Evolutionary conservation across 495 filamentous ascomycete genomes (phyloP), one percentile per base, ranked within the genome.

Genomic region (Talaromyces nanjingensis): DNA sequence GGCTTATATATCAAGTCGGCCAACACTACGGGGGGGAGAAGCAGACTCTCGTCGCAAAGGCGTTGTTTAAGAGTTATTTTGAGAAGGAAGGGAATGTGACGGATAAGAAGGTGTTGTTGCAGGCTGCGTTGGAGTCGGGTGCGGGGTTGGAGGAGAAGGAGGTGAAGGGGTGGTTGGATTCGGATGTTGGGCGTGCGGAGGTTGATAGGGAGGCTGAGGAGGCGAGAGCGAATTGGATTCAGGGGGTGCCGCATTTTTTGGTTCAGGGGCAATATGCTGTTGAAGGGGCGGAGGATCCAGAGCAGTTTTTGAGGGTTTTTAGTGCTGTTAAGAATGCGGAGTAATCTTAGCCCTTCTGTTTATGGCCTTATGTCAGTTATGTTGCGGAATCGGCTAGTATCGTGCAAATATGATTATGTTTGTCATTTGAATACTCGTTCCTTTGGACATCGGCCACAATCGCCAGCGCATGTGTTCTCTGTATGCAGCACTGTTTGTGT

Each of bases 21-120:
- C 77, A 81, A 33, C 85, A 86, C 65, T 72, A 77, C 55, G 77
- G 78, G 12, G 69, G 75, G 42, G 77, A 76, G 5, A 57, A 84
- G 20, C 86, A 92, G 72, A 87, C 83, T 6, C 77, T 79, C 20
- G 81, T 92, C 24, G 82, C 91, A 1, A 83, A 87, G 66, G 79
- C 86, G 60, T 71, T 96, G 6, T 92, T 96, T 74, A 77, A 75
- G 22, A 79, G 82, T 6, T 91, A 93, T 67, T 92, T 93, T 62
- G 89, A 96, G 73, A 82, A 89, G 14, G 87, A 89, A 68, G 80
- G 84, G 68, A 91, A 96, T 67, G 89, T 94, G 64, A 93, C 89
- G 0, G 83, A 83, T 63, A 76, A 77, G 33, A 81, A 77, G 5
- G 79, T 86, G 16, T 72, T 94, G 67, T 62, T 80, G 6, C 77